Percentiles rank a stretch among this genome's conserved stretches.
Evolutionary conservation across 225 moss, liverwort and hornwort species (phyloP).

Genomic region (Polytrichum formosum): DNA sequence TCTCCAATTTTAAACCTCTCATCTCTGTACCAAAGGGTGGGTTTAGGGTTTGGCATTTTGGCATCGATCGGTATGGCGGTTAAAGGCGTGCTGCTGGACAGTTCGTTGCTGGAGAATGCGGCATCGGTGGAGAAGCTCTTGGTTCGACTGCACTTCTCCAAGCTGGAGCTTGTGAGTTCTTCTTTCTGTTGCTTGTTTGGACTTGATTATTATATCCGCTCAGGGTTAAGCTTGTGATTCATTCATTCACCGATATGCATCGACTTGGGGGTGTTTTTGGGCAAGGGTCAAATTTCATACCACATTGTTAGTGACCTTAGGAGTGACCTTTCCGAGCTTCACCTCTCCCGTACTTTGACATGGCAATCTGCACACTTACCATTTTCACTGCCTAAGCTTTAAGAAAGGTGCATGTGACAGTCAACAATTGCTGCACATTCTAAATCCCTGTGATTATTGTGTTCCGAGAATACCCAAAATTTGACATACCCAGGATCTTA

Average conservation of each 20-base stretch:
- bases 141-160: slow-evolving; percentile 38
- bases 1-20: no score
- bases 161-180: slow-evolving; percentile 33
- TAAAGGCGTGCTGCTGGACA: slow-evolving; percentile 35
- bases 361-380: background rate
- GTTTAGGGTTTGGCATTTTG: no score
- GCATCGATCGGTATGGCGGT: slow-evolving; percentile 21
- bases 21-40: no score
- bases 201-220: background rate
- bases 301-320: background rate
- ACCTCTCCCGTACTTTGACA: background rate
- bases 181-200: background rate
- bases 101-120: slow-evolving; percentile 30
- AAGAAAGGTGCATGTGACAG: background rate
- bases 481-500: no score
- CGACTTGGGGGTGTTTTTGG: background rate
- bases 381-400: background rate
- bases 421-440: no score
- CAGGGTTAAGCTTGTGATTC: background rate
- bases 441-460: no score
- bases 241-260: no score
- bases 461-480: no score
- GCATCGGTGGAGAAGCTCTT: slow-evolving; percentile 39
- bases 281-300: background rate
- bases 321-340: background rate